Conservation (phyloP, 2,329 filamentous ascomycete species). For the Ceratocystis harringtonii region DNA sequence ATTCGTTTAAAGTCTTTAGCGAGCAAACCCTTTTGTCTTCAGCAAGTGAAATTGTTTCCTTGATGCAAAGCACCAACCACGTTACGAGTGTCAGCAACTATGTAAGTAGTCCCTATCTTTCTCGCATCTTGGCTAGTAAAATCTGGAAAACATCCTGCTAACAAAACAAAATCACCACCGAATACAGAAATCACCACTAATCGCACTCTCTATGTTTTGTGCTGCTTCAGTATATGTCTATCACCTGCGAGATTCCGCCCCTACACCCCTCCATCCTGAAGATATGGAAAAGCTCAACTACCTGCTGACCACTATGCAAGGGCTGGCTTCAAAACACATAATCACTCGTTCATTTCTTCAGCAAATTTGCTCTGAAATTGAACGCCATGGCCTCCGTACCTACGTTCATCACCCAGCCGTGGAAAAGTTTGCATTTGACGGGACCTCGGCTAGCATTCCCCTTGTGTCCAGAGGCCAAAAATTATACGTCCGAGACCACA, state of each 20-base stretch:
- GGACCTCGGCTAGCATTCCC: slow-evolving; percentile 29
- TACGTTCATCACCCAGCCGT: slow-evolving; percentile 27
- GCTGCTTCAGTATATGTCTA: slow-evolving; percentile 73
- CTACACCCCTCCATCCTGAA: slow-evolving; percentile 39
- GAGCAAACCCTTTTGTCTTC: slow-evolving; percentile 61
- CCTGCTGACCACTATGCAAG: slow-evolving; percentile 62
- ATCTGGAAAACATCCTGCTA: slow-evolving; percentile 26
- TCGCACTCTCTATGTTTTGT: slow-evolving; percentile 72
- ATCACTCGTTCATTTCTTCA: slow-evolving; percentile 74
- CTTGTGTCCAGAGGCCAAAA: slow-evolving; percentile 26
- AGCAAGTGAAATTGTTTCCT: slow-evolving; percentile 68
- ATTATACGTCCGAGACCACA: background rate
- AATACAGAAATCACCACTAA: slow-evolving; percentile 38
- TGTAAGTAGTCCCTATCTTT: slow-evolving; percentile 34
- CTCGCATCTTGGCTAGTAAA: background rate
- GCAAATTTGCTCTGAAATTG: slow-evolving; percentile 70
- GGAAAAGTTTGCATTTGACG: slow-evolving; percentile 24
- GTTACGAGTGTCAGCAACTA: slow-evolving; percentile 30
- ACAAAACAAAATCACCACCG: no score
- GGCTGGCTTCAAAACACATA: slow-evolving; percentile 55
- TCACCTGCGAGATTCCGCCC: slow-evolving; percentile 52
- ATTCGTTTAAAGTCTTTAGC: slow-evolving; percentile 52
- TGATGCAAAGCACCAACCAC: slow-evolving; percentile 66
- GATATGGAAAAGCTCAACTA: slow-evolving; percentile 49
- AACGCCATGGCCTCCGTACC: slow-evolving; percentile 32